phyloP scores from a whole-genome alignment of 2,329 filamentous ascomycete species.

The Colletotrichum kahawae region DNA sequence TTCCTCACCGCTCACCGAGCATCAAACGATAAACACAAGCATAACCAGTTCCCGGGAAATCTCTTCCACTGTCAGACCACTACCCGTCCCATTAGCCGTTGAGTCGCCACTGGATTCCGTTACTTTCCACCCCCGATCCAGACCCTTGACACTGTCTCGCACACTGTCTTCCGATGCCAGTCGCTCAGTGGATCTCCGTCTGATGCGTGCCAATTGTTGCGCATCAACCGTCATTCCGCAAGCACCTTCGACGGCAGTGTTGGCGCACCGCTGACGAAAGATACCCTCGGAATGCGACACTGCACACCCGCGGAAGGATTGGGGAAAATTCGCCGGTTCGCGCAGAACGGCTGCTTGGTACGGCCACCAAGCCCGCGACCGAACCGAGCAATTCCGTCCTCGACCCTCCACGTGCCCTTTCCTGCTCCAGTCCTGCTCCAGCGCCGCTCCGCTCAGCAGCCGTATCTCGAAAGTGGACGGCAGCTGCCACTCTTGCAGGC shows the following conservation, averaged over 20 bases:
- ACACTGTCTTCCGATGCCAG: conserved; percentile 4
- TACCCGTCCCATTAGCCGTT: neutral
- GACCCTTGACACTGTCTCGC: neutral
- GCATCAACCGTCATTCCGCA: neutral
- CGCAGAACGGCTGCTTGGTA: neutral
- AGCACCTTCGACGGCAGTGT: neutral
- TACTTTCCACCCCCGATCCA: neutral
- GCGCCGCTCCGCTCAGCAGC: neutral
- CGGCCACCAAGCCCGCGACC: neutral
- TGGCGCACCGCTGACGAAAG: neutral
- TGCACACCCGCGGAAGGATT: neutral
- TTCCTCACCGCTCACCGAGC: neutral
- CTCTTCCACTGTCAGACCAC: neutral
- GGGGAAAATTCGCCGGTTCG: conserved; percentile 2
- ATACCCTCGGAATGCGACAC: conserved; percentile 4
- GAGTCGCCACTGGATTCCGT: neutral
- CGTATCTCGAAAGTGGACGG: neutral
- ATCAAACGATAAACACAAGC: neutral
- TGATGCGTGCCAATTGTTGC: conserved; percentile 1
- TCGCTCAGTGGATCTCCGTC: neutral
- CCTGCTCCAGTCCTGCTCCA: neutral
- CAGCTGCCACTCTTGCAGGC: neutral
- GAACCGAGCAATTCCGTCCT: conserved; percentile 15
- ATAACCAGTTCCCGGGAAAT: neutral
- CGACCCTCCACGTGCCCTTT: neutral